Conservation (phyloP, 768 basidiomycete genomes). For the Hygrocybe coccinea region DNA sequence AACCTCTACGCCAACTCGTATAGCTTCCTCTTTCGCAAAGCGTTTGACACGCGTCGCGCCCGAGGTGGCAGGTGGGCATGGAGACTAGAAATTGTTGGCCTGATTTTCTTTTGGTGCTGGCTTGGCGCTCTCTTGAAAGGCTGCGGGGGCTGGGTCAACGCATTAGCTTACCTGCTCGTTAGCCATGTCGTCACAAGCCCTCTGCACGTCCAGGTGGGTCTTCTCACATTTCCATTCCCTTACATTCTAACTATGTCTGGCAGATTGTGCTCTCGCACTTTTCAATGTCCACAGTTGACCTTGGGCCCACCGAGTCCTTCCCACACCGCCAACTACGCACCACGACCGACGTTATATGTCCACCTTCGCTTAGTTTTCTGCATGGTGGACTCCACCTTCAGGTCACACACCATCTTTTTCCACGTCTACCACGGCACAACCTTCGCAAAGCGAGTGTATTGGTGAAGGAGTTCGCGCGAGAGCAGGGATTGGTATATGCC, state of each 20-base stretch:
- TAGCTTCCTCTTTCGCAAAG: slow-evolving; percentile 59
- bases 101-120: slow-evolving; percentile 89
- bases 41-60: slow-evolving; percentile 57
- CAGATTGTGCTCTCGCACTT: slow-evolving; percentile 97
- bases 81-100: slow-evolving; percentile 67
- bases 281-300: slow-evolving; percentile 86
- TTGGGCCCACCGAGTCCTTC: slow-evolving; percentile 90
- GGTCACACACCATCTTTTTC: slow-evolving; percentile 96
- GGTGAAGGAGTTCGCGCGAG: slow-evolving; percentile 83
- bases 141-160: slow-evolving; percentile 66
- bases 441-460: slow-evolving; percentile 73
- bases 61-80: slow-evolving; percentile 74
- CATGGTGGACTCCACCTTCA: slow-evolving; percentile 98
- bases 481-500: slow-evolving; percentile 80
- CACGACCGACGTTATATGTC: slow-evolving; percentile 94
- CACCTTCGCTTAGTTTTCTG: slow-evolving; percentile 74
- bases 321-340: slow-evolving; percentile 91
- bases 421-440: slow-evolving; percentile 91
- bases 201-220: slow-evolving; percentile 81
- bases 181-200: slow-evolving; percentile 86
- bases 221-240: slow-evolving; percentile 1
- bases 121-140: slow-evolving; percentile 65
- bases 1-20: slow-evolving; percentile 93
- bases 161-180: slow-evolving; percentile 71
- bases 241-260: background rate